Evolutionary conservation across 139 green algal species (phyloP).

Genomic region (Tetradesmus lagerheimii): DNA sequence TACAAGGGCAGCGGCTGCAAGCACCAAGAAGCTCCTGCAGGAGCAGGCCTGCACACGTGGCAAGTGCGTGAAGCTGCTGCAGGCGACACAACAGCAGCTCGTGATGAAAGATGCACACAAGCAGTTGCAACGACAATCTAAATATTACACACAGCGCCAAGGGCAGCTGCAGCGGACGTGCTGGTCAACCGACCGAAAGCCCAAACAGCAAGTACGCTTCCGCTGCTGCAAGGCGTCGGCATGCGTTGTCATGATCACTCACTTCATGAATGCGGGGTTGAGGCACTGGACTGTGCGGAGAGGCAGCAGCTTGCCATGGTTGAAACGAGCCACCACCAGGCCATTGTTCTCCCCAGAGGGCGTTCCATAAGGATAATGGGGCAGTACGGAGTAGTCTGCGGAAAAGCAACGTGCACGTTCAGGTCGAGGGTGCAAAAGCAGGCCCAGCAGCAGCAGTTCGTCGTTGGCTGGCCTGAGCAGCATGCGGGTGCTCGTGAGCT

Average conservation of each 20-base stretch:
- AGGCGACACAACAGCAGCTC: not conserved
- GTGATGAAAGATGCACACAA: not conserved
- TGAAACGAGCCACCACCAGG: conserved; percentile 26
- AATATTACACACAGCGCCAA: not conserved
- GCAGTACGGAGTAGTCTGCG: conserved; percentile 30
- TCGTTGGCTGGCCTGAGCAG: not conserved
- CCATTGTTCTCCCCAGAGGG: not conserved
- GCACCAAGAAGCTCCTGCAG: not conserved
- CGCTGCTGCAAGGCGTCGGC: not conserved
- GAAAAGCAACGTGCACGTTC: not conserved
- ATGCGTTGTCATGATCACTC: not conserved
- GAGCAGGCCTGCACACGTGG: not conserved
- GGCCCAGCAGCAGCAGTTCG: not conserved
- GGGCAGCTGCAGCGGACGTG: not conserved
- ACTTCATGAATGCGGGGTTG: conserved; percentile 52
- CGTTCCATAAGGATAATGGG: conserved; percentile 25
- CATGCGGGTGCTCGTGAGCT: not conserved
- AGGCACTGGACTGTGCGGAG: not conserved
- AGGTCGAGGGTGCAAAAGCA: not conserved
- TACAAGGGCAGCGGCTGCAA: not conserved
- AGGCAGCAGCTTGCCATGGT: conserved; percentile 14
- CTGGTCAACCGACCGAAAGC: not conserved
- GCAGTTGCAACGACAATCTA: not conserved
- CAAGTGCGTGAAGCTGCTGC: not conserved
- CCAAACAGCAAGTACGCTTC: not conserved